Evolutionary conservation across 352 stramenopile species (phyloP).

Genomic region (Phytophthora pinifolia): DNA sequence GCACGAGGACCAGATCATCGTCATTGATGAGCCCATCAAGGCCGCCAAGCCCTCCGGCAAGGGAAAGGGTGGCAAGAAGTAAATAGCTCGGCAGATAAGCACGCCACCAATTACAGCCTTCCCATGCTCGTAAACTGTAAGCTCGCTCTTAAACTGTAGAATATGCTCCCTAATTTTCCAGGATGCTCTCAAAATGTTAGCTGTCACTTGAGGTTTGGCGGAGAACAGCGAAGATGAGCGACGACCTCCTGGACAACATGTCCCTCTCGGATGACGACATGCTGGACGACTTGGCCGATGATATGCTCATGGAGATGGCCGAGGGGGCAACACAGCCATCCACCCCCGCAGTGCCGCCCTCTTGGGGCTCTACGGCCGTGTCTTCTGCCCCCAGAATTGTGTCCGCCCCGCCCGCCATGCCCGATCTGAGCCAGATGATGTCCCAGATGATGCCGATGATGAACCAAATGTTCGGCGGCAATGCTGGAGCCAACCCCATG

Average conservation of each 20-base stretch:
- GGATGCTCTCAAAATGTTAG: background rate
- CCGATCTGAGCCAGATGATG: conserved; percentile 82
- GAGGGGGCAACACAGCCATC: conserved; percentile 21
- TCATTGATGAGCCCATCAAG: conserved; percentile 69
- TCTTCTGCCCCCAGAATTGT: background rate
- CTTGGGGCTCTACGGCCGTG: conserved; percentile 32
- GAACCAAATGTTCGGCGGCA: conserved; percentile 72
- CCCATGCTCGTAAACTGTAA: conserved; percentile 10
- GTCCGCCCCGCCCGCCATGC: conserved; percentile 32
- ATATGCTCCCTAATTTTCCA: background rate
- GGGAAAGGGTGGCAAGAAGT: conserved; percentile 30
- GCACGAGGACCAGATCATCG: conserved; percentile 69
- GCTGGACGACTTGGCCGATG: conserved; percentile 75
- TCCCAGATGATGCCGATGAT: conserved; percentile 89
- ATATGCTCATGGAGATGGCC: conserved; percentile 79
- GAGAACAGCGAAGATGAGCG: conserved; percentile 41
- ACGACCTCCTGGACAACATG: conserved; percentile 81
- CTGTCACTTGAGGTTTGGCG: too few species aligned
- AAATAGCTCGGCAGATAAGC: conserved; percentile 1
- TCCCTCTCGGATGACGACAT: conserved; percentile 88
- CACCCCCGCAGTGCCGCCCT: conserved; percentile 23
- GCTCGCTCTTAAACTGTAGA: conserved; percentile 7
- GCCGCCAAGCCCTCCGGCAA: conserved; percentile 32
- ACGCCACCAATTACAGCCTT: conserved; percentile 1
- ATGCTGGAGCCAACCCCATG: conserved; percentile 29